phyloP scores from a whole-genome alignment of 148 eudicot species.

The Simmondsia chinensis region DNA sequence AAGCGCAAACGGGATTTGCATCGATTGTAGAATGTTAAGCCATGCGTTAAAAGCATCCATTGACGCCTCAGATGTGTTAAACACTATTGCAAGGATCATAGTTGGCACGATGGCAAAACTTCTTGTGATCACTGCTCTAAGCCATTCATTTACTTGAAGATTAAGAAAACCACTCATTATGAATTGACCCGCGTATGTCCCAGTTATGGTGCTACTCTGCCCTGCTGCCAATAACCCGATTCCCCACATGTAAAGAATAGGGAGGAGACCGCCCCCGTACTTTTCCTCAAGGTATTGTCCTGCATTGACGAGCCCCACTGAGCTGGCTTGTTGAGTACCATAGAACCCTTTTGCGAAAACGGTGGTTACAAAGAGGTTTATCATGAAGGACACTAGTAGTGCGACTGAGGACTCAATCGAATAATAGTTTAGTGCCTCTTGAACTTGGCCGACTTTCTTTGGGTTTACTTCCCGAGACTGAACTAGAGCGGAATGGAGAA shows the following conservation, averaged over 20 bases:
- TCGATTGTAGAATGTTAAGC: constrained; percentile 86
- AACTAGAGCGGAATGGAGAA: constrained; percentile 83
- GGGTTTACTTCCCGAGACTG: constrained; percentile 67
- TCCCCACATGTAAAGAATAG: constrained; percentile 85
- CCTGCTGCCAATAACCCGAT: constrained; percentile 89
- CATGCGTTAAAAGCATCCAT: constrained; percentile 78
- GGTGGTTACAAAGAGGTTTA: constrained; percentile 71
- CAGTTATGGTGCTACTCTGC: constrained; percentile 88
- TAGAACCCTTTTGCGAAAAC: constrained; percentile 88
- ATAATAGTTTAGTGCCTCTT: constrained; percentile 72
- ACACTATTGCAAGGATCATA: constrained; percentile 51
- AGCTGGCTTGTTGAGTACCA: constrained; percentile 42
- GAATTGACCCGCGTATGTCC: constrained; percentile 94
- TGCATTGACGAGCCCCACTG: constrained; percentile 77
- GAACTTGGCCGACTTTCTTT: constrained; percentile 33
- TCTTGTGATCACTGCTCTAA: constrained; percentile 72
- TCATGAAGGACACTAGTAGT: constrained; percentile 57
- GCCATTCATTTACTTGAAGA: constrained; percentile 54
- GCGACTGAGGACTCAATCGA: constrained; percentile 76
- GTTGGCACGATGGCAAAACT: constrained; percentile 89
- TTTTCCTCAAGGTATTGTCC: constrained; percentile 77
- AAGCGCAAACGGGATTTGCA: constrained; percentile 84
- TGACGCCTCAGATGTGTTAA: constrained; percentile 53
- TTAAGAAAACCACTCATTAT: constrained; percentile 87
- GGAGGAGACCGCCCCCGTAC: constrained; percentile 76